phyloP scores from a whole-genome alignment of 345 rosid genomes.

The Excoecaria agallocha region DNA sequence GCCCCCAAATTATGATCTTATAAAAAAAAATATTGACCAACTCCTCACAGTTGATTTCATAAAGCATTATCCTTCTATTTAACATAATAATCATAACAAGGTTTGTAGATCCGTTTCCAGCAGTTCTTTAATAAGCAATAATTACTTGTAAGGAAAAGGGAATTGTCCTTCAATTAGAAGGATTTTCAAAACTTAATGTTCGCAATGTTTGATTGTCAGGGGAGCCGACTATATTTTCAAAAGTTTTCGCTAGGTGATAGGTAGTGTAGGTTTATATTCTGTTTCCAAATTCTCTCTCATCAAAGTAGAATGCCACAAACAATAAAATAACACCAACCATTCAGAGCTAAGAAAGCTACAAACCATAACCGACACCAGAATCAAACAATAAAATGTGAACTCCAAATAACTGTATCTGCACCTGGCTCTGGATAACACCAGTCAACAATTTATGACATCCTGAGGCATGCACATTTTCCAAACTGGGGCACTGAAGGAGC shows the following conservation, averaged over 20 bases:
- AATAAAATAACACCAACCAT: not conserved
- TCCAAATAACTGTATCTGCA: constrained; percentile 27
- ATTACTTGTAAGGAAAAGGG: not conserved
- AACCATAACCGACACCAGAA: too few species aligned
- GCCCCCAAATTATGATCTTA: too few species aligned
- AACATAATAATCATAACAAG: not conserved
- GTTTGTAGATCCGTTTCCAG: not conserved
- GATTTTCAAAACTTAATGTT: not conserved
- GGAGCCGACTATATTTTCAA: not conserved
- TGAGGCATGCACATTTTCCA: constrained; percentile 72
- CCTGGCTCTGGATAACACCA: constrained; percentile 74
- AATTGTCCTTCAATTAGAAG: not conserved
- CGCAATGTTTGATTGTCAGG: not conserved
- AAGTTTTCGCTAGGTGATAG: not conserved
- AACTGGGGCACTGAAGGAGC: constrained; percentile 83
- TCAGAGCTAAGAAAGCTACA: not conserved
- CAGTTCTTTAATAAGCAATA: not conserved
- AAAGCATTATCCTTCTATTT: not conserved
- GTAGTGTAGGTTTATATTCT: not conserved
- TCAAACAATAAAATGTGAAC: not conserved
- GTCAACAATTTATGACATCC: constrained; percentile 68
- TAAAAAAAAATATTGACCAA: too few species aligned
- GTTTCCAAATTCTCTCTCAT: not conserved
- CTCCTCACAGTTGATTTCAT: not conserved
- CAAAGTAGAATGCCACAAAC: not conserved